A percentile compares a stretch with the other conserved stretches of the same genome.
Conservation (phyloP, 345 rosid genomes). For the Eucalyptus shirleyi region DNA sequence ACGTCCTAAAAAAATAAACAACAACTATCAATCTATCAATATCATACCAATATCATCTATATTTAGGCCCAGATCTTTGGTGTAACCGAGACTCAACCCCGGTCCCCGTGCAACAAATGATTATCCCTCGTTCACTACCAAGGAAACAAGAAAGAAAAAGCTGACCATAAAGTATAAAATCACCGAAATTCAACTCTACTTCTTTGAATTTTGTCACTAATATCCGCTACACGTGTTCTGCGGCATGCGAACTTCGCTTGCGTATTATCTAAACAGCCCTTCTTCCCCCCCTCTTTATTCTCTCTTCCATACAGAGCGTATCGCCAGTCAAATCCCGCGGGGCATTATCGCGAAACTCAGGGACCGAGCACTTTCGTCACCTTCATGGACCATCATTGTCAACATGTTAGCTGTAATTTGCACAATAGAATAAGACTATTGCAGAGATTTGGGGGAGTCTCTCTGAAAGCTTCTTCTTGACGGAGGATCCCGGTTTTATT, state of each 20-base stretch:
- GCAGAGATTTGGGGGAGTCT: neutral
- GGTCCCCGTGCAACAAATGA: conserved; percentile 23
- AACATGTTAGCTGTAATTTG: conserved; percentile 80
- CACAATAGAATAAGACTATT: neutral
- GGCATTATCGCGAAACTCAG: neutral
- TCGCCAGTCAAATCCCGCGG: neutral
- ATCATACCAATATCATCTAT: neutral
- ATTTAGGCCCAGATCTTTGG: neutral
- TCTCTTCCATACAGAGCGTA: neutral
- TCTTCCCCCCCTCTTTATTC: neutral
- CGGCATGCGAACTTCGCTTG: neutral
- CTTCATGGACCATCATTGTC: conserved; percentile 43
- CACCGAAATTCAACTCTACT: neutral
- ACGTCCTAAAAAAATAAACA: neutral
- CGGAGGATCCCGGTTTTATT: neutral
- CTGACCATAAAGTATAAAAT: neutral
- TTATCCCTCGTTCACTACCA: neutral
- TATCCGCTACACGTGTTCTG: neutral
- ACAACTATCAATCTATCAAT: neutral
- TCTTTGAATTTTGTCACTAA: neutral
- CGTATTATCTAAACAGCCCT: neutral
- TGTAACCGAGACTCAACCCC: conserved; percentile 37
- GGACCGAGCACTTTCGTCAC: neutral
- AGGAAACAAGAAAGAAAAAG: neutral
- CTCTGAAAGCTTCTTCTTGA: neutral